Conservation (phyloP, 495 filamentous ascomycete species). For the Aspergillus conjunctus region DNA sequence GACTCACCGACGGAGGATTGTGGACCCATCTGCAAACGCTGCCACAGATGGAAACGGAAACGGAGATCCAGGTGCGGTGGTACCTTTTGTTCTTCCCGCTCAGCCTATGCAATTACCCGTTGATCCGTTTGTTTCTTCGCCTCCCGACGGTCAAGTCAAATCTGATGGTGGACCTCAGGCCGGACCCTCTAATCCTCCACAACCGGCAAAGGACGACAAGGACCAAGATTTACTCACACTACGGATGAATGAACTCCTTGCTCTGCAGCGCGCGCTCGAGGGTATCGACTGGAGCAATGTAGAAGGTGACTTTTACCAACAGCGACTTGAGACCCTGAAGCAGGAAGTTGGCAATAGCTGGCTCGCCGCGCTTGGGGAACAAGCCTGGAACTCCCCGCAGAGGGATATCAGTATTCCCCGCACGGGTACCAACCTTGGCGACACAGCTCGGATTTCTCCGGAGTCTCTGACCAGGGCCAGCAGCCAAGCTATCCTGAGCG, state of each 20-base stretch:
- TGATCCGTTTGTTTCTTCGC: constrained; percentile 31
- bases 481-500: constrained; percentile 55
- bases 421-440: constrained; percentile 36
- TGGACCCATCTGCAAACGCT: constrained; percentile 75
- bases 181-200: constrained; percentile 34
- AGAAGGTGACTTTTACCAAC: constrained; percentile 76
- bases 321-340: constrained; percentile 81
- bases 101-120: constrained; percentile 39
- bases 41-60: constrained; percentile 42
- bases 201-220: constrained; percentile 23
- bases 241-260: constrained; percentile 19
- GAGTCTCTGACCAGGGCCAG: constrained; percentile 40
- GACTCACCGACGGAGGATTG: constrained; percentile 70
- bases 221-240: constrained; percentile 25
- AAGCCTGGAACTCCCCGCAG: constrained; percentile 56
- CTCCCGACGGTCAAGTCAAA: constrained; percentile 40
- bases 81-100: constrained; percentile 34
- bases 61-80: constrained; percentile 32
- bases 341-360: constrained; percentile 83
- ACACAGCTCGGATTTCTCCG: constrained; percentile 41
- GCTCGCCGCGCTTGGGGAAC: constrained; percentile 81
- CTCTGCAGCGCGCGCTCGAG: constrained; percentile 23
- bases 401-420: constrained; percentile 37
- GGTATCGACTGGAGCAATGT: constrained; percentile 59
- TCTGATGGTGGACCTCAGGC: constrained; percentile 39